Evolutionary conservation across 1,284 basidiomycete species (phyloP).

Genomic region (Sporisorium exsertum): DNA sequence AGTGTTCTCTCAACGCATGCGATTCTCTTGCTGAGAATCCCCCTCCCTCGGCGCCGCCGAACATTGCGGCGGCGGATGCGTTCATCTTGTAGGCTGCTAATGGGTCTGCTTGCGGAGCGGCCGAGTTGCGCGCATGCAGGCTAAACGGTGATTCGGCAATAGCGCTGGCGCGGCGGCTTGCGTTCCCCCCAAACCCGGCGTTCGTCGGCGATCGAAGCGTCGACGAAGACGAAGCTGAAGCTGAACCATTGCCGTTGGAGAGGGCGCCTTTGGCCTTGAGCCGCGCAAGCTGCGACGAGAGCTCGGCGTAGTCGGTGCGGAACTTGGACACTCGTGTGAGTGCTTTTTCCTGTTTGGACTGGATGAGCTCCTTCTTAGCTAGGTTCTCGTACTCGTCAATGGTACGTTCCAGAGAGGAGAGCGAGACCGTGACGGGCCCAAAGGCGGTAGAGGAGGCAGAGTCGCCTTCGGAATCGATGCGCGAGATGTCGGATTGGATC

Average conservation of each 20-base stretch:
- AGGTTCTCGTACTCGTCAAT: conserved; percentile 68
- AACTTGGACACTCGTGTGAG: conserved; percentile 61
- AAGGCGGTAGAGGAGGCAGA: conserved; percentile 32
- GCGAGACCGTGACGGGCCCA: conserved; percentile 59
- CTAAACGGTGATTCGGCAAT: conserved; percentile 60
- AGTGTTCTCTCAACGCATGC: conserved; percentile 66
- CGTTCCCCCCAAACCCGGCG: conserved; percentile 15
- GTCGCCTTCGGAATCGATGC: conserved; percentile 49
- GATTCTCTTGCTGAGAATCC: conserved; percentile 56
- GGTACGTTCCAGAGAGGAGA: conserved; percentile 61
- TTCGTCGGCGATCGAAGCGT: conserved; percentile 28
- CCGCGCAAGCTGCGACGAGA: conserved; percentile 46
- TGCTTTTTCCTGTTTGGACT: conserved; percentile 67
- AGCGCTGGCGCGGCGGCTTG: conserved; percentile 21
- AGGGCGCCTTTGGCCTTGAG: conserved; percentile 48
- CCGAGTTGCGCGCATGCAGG: conserved; percentile 52
- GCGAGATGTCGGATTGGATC: conserved; percentile 63
- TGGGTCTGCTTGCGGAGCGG: conserved; percentile 42
- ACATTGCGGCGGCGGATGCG: conserved; percentile 61
- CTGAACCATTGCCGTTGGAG: conserved; percentile 8
- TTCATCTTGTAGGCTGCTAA: conserved; percentile 66
- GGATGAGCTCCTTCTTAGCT: conserved; percentile 64
- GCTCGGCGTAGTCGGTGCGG: conserved; percentile 60
- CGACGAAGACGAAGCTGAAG: conserved; percentile 4
- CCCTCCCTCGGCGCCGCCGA: conserved; percentile 32